phyloP scores from a whole-genome alignment of 768 basidiomycete genomes.

The Pleurotus pulmonarius region DNA sequence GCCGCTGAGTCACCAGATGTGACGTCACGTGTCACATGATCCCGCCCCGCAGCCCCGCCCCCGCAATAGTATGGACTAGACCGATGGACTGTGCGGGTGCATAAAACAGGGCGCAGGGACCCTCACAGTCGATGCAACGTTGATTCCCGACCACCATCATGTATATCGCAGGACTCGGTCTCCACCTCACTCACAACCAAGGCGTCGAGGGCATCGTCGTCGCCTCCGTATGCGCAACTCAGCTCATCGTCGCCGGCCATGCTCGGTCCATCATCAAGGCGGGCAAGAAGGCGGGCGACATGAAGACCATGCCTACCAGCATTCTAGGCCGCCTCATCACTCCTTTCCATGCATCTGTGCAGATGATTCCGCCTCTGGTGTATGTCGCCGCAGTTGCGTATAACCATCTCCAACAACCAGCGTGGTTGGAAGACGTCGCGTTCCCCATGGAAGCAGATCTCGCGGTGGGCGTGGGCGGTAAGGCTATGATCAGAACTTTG shows the following conservation, averaged over 20 bases:
- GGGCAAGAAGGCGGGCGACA: conserved; percentile 13
- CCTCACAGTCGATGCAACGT: too few relatives aligned
- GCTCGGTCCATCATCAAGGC: conserved; percentile 1
- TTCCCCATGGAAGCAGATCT: conserved; percentile 15
- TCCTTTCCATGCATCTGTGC: conserved; percentile 21
- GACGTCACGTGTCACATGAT: too few relatives aligned
- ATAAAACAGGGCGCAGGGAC: too few relatives aligned
- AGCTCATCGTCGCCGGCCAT: neutral
- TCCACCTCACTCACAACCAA: conserved; percentile 16
- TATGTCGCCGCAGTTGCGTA: conserved; percentile 22
- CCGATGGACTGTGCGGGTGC: too few relatives aligned
- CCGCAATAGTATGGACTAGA: too few relatives aligned
- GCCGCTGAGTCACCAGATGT: too few relatives aligned
- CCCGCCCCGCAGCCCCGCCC: too few relatives aligned
- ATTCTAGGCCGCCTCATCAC: conserved; percentile 22
- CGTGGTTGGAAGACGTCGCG: conserved; percentile 26
- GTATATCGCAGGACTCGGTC: conserved; percentile 20
- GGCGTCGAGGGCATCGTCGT: conserved; percentile 17
- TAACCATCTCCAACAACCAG: conserved; percentile 28
- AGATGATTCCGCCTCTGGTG: conserved; percentile 20
- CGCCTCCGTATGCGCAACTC: conserved; percentile 4
- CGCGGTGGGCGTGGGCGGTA: conserved; percentile 17
- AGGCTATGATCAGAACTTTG: conserved; percentile 19
- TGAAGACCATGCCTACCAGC: conserved; percentile 12
- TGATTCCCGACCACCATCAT: neutral